Conservation (phyloP, 1,139 yeast genomes). For the Blastobotrys serpentis region DNA sequence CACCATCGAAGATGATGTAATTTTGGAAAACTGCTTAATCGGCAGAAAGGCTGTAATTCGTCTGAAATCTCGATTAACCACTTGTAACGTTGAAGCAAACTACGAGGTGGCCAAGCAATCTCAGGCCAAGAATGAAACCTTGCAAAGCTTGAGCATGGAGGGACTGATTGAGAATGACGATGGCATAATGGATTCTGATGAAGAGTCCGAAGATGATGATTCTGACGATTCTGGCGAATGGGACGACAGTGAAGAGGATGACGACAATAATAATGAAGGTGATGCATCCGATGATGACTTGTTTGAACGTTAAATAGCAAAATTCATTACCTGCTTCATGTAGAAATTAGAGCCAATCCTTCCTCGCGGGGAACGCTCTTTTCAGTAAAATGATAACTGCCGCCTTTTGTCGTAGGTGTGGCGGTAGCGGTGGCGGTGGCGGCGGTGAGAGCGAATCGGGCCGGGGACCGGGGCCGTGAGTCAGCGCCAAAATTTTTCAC, state of each 20-base stretch:
- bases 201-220: slow-evolving; percentile 39
- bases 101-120: slow-evolving; percentile 60
- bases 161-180: slow-evolving; percentile 42
- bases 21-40: slow-evolving; percentile 81
- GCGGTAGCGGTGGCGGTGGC: neutral
- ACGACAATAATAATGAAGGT: slow-evolving; percentile 31
- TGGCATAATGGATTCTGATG: slow-evolving; percentile 28
- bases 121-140: slow-evolving; percentile 77
- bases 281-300: slow-evolving; percentile 42
- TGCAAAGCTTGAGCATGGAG: slow-evolving; percentile 63
- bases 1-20: slow-evolving; percentile 66
- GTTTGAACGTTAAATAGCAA: slow-evolving; percentile 47
- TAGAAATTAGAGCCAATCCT: too few species aligned
- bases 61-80: slow-evolving; percentile 40
- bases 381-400: too few species aligned
- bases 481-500: slow-evolving; percentile 1
- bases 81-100: slow-evolving; percentile 82
- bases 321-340: too few species aligned
- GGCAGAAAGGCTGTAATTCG: slow-evolving; percentile 68
- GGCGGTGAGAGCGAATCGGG: too few species aligned
- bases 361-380: too few species aligned
- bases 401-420: too few species aligned
- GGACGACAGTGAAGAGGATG: slow-evolving; percentile 30
- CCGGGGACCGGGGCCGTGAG: neutral
- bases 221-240: slow-evolving; percentile 22